Evolutionary conservation across 495 filamentous ascomycete genomes (phyloP), one percentile per base, ranked within the genome.

Genomic region (Lasiosphaeria ovina): DNA sequence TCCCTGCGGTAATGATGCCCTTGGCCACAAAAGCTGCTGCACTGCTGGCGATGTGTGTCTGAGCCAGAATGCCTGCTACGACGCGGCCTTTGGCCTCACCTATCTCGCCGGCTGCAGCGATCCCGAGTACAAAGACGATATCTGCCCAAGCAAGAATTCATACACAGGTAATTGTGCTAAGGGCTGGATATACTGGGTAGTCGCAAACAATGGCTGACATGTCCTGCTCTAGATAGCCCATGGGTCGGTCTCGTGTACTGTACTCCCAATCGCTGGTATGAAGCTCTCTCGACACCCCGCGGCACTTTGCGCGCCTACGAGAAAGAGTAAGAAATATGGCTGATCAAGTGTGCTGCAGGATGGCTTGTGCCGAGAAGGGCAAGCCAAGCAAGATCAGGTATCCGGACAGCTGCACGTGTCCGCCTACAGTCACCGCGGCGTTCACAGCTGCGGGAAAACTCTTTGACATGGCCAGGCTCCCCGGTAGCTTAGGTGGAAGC

Each of bases 61-160:
- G 10, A 68, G 60, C 6, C 17, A 59, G 51, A 67, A 63, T 11
- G 69, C 65, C 4, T 74, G 68, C 57, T 76, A 56, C 54, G 62
- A 71, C 58, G 54, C 48, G 11, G 14, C 40, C 4, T 52, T 58
- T 54, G 62, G 55, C 11, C 62, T 66, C 6, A 76, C 72, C 3
- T 76, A 76, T 56, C 58, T 76, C 16, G 68, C 69, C 4, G 73
- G 72, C 6, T 76, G 73, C 36, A 74, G 64, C 34, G 70, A 74
- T 55, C 11, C 17, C 4, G 24, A 47, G 4, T 71, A 66, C 52
- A 3, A 52, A 4, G 62, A 67, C 34, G 4, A 51, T 0, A 57
- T 24, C 50, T 71, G 69, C 42, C 69, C 69, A 0, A 44, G 62
- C 36, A 67, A 71, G 55, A 45, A 42, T 2, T 17, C 42, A 12